These are phyloP conservation scores for Paxillus ammoniavirescens DNA, from an alignment of 768 basidiomycete species.

Conservation along the genomic window DNA sequence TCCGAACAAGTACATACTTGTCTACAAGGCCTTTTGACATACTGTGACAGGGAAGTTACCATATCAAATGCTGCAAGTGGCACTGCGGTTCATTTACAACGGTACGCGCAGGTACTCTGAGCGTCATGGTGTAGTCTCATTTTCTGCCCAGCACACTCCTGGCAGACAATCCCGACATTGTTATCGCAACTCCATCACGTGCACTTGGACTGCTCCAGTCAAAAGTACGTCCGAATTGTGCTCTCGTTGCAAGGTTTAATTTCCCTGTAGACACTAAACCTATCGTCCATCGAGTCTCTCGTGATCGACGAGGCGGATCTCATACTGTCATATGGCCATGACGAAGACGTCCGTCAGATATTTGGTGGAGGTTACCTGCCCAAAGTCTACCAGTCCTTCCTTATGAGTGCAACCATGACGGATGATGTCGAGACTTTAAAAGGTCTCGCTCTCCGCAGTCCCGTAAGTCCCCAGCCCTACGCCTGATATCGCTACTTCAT, in stretches of 20 bases:
- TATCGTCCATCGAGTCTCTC: conserved; percentile 73
- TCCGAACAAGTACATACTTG: conserved; percentile 85
- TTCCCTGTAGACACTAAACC: conserved; percentile 53
- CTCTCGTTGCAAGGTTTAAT: background rate
- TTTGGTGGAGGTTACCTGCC: conserved; percentile 71
- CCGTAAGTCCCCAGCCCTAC: conserved; percentile 49
- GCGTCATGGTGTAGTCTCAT: background rate
- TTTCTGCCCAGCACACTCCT: conserved; percentile 42
- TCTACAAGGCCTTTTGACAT: conserved; percentile 60
- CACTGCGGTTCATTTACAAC: conserved; percentile 66
- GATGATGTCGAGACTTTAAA: conserved; percentile 93
- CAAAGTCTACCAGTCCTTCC: conserved; percentile 84
- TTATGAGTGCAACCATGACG: conserved; percentile 98
- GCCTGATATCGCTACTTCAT: background rate
- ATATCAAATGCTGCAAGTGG: conserved; percentile 79
- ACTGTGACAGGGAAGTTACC: conserved; percentile 76
- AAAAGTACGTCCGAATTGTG: conserved; percentile 44
- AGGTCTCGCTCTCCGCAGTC: conserved; percentile 81
- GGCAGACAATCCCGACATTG: conserved; percentile 74
- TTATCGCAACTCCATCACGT: conserved; percentile 77
- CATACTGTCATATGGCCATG: conserved; percentile 94
- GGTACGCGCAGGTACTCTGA: conserved; percentile 40
- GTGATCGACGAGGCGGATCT: conserved; percentile 98
- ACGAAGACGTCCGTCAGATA: conserved; percentile 79
- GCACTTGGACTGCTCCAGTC: conserved; percentile 66